phyloP scores from a whole-genome alignment of 2,329 filamentous ascomycete species.

The Colletotrichum sp. region DNA sequence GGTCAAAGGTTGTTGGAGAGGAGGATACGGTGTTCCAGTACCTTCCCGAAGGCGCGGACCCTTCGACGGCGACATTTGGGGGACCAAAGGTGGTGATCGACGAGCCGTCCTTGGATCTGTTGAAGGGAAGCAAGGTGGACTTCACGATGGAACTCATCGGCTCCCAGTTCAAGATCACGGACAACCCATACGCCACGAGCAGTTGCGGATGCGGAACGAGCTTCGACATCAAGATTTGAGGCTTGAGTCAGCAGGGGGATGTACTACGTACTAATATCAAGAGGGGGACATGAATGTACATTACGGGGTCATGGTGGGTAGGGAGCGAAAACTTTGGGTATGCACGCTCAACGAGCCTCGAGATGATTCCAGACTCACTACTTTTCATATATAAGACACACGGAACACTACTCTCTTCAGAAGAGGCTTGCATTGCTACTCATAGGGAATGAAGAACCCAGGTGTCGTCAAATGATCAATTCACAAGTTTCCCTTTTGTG shows the following conservation, averaged over 20 bases:
- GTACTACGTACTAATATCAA: not conserved
- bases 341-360: not conserved
- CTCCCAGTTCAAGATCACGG: slow-evolving; percentile 91
- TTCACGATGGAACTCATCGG: slow-evolving; percentile 94
- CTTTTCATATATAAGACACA: not conserved
- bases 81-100: slow-evolving; percentile 87
- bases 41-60: slow-evolving; percentile 50
- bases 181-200: slow-evolving; percentile 90
- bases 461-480: slow-evolving; percentile 32
- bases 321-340: not conserved
- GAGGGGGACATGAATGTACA: not conserved
- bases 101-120: slow-evolving; percentile 80
- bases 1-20: slow-evolving; percentile 53
- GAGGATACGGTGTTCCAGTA: slow-evolving; percentile 91
- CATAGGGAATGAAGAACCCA: slow-evolving; percentile 9
- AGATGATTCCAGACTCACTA: not conserved
- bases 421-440: slow-evolving; percentile 22
- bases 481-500: slow-evolving; percentile 29
- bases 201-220: slow-evolving; percentile 97
- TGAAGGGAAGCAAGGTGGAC: slow-evolving; percentile 94
- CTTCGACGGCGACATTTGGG: slow-evolving; percentile 30
- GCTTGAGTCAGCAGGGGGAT: not conserved
- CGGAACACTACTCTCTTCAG: not conserved
- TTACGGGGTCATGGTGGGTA: not conserved
- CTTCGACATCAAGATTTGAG: slow-evolving; percentile 84